phyloP scores from a whole-genome alignment of 2,329 filamentous ascomycete genomes.

The Pseudogymnoascus pannorum region DNA sequence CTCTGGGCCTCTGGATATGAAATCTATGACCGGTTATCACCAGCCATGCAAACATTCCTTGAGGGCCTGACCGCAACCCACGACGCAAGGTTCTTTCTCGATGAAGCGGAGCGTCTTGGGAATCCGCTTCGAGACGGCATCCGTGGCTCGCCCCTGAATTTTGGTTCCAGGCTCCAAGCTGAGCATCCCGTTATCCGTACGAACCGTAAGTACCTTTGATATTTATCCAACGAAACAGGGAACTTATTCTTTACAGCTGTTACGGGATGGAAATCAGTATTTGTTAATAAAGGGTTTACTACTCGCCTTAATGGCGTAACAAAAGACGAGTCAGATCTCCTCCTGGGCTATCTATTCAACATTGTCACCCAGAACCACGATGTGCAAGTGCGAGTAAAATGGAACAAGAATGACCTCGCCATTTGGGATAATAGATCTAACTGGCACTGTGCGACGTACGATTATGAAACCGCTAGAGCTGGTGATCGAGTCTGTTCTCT shows the following conservation, averaged over 20 bases:
- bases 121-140: constrained; percentile 29
- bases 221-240: not conserved
- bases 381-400: constrained; percentile 47
- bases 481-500: constrained; percentile 41
- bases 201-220: constrained; percentile 36
- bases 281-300: constrained; percentile 44
- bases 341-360: constrained; percentile 28
- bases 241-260: constrained; percentile 30
- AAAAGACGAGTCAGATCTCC: constrained; percentile 45
- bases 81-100: constrained; percentile 43
- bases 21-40: constrained; percentile 47
- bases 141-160: constrained; percentile 50
- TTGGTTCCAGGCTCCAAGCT: constrained; percentile 39
- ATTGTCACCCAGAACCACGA: constrained; percentile 49
- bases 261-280: constrained; percentile 46
- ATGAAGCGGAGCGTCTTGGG: constrained; percentile 41
- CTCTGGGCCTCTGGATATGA: constrained; percentile 46
- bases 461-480: constrained; percentile 45
- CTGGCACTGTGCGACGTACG: constrained; percentile 50
- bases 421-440: constrained; percentile 60
- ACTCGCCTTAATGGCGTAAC: constrained; percentile 48
- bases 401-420: constrained; percentile 46
- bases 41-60: constrained; percentile 39
- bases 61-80: constrained; percentile 44
- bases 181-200: constrained; percentile 47